Evolutionary conservation across 306 rosid species (phyloP), one percentile per base, ranked within the genome.

Genomic region (Gillenia trifoliata): DNA sequence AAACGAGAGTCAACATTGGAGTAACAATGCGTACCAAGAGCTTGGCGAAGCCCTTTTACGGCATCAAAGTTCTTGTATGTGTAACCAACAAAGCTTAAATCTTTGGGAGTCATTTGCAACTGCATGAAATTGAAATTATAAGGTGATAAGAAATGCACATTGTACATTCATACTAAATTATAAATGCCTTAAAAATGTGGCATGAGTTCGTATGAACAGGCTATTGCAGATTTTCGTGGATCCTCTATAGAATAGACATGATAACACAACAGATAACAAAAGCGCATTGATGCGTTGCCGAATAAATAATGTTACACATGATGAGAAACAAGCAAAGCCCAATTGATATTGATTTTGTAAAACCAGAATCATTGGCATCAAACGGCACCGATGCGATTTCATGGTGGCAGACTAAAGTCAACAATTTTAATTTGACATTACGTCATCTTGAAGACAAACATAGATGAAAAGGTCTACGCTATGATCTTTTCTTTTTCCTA

Each of bases 31-130:
- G 72, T 90, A 94, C 98, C 94, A 67, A 82, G 74, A 73, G 94
- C 85, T 64, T 81, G 94, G 52, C 87, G 92, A 83, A 89, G 96
- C 80, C 90, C 98, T 83, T 92, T 91, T 65, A 94, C 95, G 40
- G 98, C 98, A 88, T 93, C 98, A 4, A 93, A 91, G 85, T 93
- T 93, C 89, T 93, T 93, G 94, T 91, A 93, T 50, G 98, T 94
- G 69, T 94, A 94, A 26, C 98, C 98, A 70, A 94, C 98, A 72
- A 94, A 94, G 86, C 83, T 94, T 52, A 94, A 86, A 86, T 94
- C 98, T 85, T 94, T 94, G 81, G 98, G 91, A 68, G 97, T 90
- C 74, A 91, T 73, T 66, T 82, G 95, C 91, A 94, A 82, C 98
- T 94, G 90, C 89, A 88, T 28, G 77, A 83, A 76, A 78, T 65